Base-by-base conservation (phyloP, 768 basidiomycete genomes). In the Kwoniella europaea region DNA sequence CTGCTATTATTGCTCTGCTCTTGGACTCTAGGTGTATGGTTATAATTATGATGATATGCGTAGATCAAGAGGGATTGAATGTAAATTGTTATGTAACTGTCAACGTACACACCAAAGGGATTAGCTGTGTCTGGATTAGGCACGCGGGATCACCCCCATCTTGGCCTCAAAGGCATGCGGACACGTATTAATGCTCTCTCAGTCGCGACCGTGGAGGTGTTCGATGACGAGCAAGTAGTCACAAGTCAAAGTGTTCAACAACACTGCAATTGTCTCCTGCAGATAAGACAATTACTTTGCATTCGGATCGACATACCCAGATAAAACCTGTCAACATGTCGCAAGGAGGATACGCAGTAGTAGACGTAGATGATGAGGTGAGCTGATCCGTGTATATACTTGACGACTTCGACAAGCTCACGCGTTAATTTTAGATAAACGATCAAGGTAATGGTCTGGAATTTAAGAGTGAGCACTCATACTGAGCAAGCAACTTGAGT, bases 321-420 rank as follows among this genome's bases (percentile, higher is more conserved):
- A 50, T 18, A 50, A 10, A 5, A 50, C 18, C 46, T 50, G 18
- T 50, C 46, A 15, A 50, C 46, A 79, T 76, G 75, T 67, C 77
- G 6, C 68, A 74, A 71, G 75, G 74, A 42, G 82, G 80, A 15
- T 83, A 83, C 59, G 82, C 81, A 1, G 71, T 82, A 15, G 81
- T 83, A 18, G 82, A 83, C 54, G 81, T 77, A 22, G 82, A 83
- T 55, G 82, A 80, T n/a, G 80, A 82, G 35, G 80, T 80, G 63
- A 69, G 81, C 63, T 22, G 43, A 35, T 15, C n/a, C 10, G 41
- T 58, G 42, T 29, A 29, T 29, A 6, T 29, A 4, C 5, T 29
- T 29, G 29, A 29, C 29, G 5, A 29, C 5, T 29, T 29, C 5
- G 29, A 29, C 29, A 29, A 29, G 24, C 24, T 24, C 24, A 24